Percentiles rank a stretch among this genome's conserved stretches.
Conservation (phyloP, 2,329 filamentous ascomycete genomes). For the Cercospora sp. region DNA sequence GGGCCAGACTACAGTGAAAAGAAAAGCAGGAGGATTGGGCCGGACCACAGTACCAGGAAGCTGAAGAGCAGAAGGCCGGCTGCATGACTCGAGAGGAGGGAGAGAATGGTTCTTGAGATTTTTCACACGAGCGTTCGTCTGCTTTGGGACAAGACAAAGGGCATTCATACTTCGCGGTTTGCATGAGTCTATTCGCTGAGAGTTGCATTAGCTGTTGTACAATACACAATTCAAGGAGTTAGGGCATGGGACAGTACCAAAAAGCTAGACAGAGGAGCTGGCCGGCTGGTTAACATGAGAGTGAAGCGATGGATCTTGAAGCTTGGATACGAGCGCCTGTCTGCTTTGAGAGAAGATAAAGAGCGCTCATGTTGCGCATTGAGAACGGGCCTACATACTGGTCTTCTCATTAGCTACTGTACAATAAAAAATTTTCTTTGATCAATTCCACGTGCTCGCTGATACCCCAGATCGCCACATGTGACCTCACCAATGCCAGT, state of each 20-base stretch:
- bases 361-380: not conserved
- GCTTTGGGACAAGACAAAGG: not conserved
- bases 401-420: not conserved
- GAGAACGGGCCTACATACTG: not conserved
- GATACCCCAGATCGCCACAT: not conserved
- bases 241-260: not conserved
- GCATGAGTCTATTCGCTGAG: not conserved
- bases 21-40: not conserved
- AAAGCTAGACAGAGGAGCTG: not conserved
- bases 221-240: not conserved
- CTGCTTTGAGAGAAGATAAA: not conserved
- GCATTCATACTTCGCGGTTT: not conserved
- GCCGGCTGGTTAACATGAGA: not conserved
- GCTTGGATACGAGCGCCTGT: not conserved
- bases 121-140: not conserved
- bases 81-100: not conserved
- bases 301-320: not conserved
- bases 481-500: not conserved
- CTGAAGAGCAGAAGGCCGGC: not conserved
- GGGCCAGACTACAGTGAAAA: not conserved
- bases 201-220: not conserved
- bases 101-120: not conserved
- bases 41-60: not conserved
- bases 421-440: not conserved
- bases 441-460: not conserved